phyloP scores from a whole-genome alignment of 1,284 basidiomycete species.

The Ganoderma sinense region DNA sequence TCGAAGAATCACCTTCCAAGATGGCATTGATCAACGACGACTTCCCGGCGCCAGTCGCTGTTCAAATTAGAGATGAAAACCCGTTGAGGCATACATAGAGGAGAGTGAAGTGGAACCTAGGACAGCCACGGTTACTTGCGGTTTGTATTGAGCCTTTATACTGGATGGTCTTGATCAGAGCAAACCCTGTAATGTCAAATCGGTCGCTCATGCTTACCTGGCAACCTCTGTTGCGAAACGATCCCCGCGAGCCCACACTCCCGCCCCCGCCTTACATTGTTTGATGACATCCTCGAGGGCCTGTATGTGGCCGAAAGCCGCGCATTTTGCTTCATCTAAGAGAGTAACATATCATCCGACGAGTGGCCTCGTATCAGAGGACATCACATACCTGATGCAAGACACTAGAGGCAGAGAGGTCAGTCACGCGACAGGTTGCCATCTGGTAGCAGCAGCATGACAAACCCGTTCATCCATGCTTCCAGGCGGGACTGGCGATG shows the following conservation, averaged over 20 bases:
- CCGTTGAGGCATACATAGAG: neutral
- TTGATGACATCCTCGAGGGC: neutral
- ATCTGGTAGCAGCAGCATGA: neutral
- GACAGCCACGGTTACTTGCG: neutral
- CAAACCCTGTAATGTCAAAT: neutral
- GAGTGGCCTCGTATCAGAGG: neutral
- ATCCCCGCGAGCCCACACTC: neutral
- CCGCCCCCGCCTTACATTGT: neutral
- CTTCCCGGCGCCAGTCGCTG: neutral
- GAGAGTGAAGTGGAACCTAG: no score
- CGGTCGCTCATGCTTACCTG: neutral
- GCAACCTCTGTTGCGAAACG: neutral
- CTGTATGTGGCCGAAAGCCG: neutral
- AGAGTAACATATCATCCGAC: neutral
- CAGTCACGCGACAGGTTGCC: neutral
- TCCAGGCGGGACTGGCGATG: neutral
- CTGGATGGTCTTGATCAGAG: neutral
- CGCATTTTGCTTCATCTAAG: neutral
- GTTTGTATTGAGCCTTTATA: neutral
- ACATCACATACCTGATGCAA: neutral
- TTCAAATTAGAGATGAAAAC: neutral
- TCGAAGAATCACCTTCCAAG: neutral
- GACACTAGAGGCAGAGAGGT: neutral
- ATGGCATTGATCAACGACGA: constrained; percentile 1
- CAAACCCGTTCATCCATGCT: neutral